Evolutionary conservation across 2,329 filamentous ascomycete genomes (phyloP), one percentile per base, ranked within the genome.

Genomic region (Zasmidium cellare): DNA sequence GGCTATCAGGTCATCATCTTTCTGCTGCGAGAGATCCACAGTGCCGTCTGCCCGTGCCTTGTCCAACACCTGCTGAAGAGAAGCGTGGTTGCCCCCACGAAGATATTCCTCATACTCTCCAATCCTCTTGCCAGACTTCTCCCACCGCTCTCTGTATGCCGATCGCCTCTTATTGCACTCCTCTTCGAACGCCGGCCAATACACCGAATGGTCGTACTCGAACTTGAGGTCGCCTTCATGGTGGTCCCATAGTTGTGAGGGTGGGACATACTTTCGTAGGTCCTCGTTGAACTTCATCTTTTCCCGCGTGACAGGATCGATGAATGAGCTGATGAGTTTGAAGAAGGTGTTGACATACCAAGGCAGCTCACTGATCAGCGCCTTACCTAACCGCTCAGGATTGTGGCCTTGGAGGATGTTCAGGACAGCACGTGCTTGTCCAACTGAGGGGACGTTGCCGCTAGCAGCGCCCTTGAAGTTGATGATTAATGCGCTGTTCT

Each of bases 261-360:
- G 76, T 3, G 92, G 92, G 19, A 99, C 88, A 73, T 92, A 91
- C 65, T 89, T 80, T 66, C 82, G 83, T 79, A 96, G 87, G 71
- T 96, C 89, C 74, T 96, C 92, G 80, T 97, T 97, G 82, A 96
- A 97, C 79, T 94, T 96, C 79, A 99, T 87, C 81, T 99, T 99
- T 71, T 94, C 87, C 58, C 90, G 87, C 9, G 94, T 99, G 68
- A 92, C 79, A 7, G 94, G 94, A 75, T 99, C 94, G 77, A 99
- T 96, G 77, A 99, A 97, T 41, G 93, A 92, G 3, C 87, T 92
- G 76, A 99, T 92, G 68, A 97, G 80, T 77, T 96, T 97, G 83
- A 97, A 96, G 82, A 99, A 99, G 51, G 90, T 90, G 75, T 85
- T 88, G 60, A 97, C 90, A 63, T 96, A 84, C 86, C 91, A 97